These are phyloP conservation scores for Aspergillus olivimuriae DNA, from an alignment of 495 filamentous ascomycete genomes.

Conservation along the genomic window DNA sequence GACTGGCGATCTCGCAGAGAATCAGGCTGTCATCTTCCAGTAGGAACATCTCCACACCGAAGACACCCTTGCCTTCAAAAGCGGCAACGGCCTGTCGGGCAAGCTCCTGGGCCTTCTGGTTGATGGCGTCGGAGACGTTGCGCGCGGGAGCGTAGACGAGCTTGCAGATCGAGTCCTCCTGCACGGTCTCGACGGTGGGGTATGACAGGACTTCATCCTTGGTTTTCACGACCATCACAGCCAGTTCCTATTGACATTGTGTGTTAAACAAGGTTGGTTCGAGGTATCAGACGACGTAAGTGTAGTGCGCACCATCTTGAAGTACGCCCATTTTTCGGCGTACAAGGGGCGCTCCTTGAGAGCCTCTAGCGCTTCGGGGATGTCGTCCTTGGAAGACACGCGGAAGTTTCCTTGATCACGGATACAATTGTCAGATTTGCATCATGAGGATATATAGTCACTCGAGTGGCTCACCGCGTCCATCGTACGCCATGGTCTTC, in stretches of 20 bases:
- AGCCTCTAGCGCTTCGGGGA: constrained; percentile 59
- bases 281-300: not conserved
- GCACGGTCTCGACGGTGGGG: constrained; percentile 88
- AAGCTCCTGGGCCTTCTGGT: constrained; percentile 63
- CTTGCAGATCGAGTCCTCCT: constrained; percentile 94
- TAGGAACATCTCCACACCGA: constrained; percentile 95
- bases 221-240: constrained; percentile 92
- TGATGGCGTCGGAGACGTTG: constrained; percentile 53
- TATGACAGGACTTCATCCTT: constrained; percentile 73
- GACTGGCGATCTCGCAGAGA: constrained; percentile 91
- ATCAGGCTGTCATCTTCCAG: constrained; percentile 67
- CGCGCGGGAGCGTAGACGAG: constrained; percentile 83
- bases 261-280: not conserved
- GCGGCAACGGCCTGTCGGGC: constrained; percentile 71
- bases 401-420: constrained; percentile 61
- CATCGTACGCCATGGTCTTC: constrained; percentile 89
- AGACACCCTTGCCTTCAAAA: constrained; percentile 85
- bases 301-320: constrained; percentile 49
- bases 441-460: not conserved
- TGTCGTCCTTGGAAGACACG: constrained; percentile 59
- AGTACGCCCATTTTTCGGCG: constrained; percentile 85
- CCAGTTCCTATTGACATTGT: constrained; percentile 53
- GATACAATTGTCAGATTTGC: not conserved
- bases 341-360: constrained; percentile 72
- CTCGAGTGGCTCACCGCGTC: constrained; percentile 47